Base-by-base conservation (phyloP, 2,329 filamentous ascomycete genomes). In the Curvularia eragrostidis region DNA sequence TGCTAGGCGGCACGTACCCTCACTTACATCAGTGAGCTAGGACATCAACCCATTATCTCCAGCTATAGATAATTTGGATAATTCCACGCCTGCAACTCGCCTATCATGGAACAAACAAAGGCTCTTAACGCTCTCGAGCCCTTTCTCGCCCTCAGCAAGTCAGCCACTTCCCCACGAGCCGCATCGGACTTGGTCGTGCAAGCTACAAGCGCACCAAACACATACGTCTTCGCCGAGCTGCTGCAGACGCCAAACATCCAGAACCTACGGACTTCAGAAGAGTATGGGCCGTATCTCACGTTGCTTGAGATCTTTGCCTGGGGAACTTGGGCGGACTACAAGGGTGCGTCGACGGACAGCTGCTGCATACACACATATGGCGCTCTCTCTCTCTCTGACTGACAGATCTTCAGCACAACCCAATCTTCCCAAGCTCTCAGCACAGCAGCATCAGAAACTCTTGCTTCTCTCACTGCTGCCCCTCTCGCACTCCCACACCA, bases 221-320 rank as follows among this genome's bases (percentile, higher is more conserved):
- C 93, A 64, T 99, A 89, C 77, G 85, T 98, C 79, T 99, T 99
- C 81, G 87, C 91, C 66, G 94, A 98, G 80, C 88, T 99, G n/a
- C 87, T 99, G 36, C 85, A 90, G 68, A 87, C 88, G 1, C 87
- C 91, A 0, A 87, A 91, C 68, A 88, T 98, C 65, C 90, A 95
- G 77, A 84, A 86, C 12, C 87, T 98, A 43, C 77, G 82, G 24
- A 79, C 78, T 38, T 82, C 86, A n/a, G 74, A 83, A 34, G 89
- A 96, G 48, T 86, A 89, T 69, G 79, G 83, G 6, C 68, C 77
- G 39, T 80, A 91, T 77, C 83, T 95, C 49, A 85, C 82, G 1
- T 84, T 96, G 13, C 88, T 99, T 43, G 85, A 93, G 77, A 89
- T 96, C 70, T 99, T 99, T 79, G 91, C 93, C 58, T 92, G 95